Evolutionary conservation across 345 rosid genomes (phyloP), one percentile per base, ranked within the genome.

Genomic region (Hibiscus syriacus): DNA sequence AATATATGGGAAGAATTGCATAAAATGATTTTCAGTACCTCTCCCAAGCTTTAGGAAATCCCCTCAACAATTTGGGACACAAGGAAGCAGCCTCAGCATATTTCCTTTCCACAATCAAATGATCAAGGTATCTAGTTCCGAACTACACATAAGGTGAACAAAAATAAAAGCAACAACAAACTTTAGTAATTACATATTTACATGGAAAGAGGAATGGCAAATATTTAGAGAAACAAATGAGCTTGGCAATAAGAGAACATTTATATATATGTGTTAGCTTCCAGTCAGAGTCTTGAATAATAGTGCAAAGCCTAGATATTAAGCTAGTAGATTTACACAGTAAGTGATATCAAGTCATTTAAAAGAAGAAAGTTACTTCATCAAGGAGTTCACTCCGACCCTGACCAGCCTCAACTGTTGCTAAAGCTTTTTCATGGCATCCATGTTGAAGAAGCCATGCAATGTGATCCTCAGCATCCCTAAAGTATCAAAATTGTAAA

Each of bases 361-460:
- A 26, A 26, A 14, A 20, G 29, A 55, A 29, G 2, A 68, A 53
- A 78, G 72, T 39, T 80, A 94, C 99, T 96, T 94, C 95, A 69
- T 94, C 97, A 76, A 94, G 74, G 63, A 94, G 95, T 79, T 91
- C 96, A 76, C 89, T 87, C 52, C 89, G 86, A 74, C 96, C 97
- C 74, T 89, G 96, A 71, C 95, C 95, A 34, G 96, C 96, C 83
- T 94, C 99, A 70, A 87, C 99, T 65, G 99, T 97, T 69, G 88
- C 99, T 74, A 94, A 78, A 68, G 99, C 99, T 82, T 94, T 94
- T 79, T 94, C 99, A 75, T 94, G 99, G 78, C 90, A 89, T 52
- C 97, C 97, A 79, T 91, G 99, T 79, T 89, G 96, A 74, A 94
- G 88, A 80, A 94, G 99, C 99, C 99, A 94, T 64, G 96, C 78